Percentiles rank a stretch among this genome's conserved stretches.
Conservation (phyloP, 1,139 yeast genomes). For the Hyphopichia burtonii region DNA sequence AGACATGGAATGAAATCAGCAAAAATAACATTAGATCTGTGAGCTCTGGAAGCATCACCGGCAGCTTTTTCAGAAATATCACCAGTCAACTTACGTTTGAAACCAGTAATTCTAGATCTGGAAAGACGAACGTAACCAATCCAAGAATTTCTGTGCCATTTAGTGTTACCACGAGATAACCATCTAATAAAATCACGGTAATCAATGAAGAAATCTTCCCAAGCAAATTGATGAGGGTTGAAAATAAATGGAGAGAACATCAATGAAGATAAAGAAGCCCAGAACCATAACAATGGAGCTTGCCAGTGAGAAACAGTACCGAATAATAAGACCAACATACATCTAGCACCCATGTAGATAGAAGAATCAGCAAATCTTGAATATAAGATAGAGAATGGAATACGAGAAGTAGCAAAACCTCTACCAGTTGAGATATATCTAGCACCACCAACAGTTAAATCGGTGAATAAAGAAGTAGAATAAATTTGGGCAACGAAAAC, state of each 20-base stretch:
- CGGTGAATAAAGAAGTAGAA: slow-evolving; percentile 86
- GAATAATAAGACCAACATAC: slow-evolving; percentile 82
- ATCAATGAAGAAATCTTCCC: slow-evolving; percentile 98
- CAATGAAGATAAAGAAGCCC: slow-evolving; percentile 91
- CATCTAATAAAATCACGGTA: slow-evolving; percentile 98
- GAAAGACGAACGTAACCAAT: slow-evolving; percentile 94
- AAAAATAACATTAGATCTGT: slow-evolving; percentile 79
- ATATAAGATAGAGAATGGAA: slow-evolving; percentile 92
- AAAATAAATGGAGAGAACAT: slow-evolving; percentile 91
- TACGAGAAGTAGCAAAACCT: slow-evolving; percentile 98
- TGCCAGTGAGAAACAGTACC: slow-evolving; percentile 97
- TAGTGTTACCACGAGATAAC: slow-evolving; percentile 98
- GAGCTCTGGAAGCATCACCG: slow-evolving; percentile 94
- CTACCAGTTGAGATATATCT: slow-evolving; percentile 98
- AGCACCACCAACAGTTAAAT: slow-evolving; percentile 98
- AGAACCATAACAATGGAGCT: slow-evolving; percentile 96
- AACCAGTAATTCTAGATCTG: slow-evolving; percentile 97
- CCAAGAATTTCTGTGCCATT: slow-evolving; percentile 99
- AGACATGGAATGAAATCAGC: slow-evolving; percentile 86
- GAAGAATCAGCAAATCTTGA: slow-evolving; percentile 98
- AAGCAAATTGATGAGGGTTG: slow-evolving; percentile 98
- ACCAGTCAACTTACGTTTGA: slow-evolving; percentile 87
- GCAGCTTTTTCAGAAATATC: slow-evolving; percentile 91
- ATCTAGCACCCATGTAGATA: slow-evolving; percentile 93
- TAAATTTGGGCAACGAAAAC: slow-evolving; percentile 98